Evolutionary conservation across 345 rosid species (phyloP), one percentile per base, ranked within the genome.

Genomic region (Iberis pinnata): DNA sequence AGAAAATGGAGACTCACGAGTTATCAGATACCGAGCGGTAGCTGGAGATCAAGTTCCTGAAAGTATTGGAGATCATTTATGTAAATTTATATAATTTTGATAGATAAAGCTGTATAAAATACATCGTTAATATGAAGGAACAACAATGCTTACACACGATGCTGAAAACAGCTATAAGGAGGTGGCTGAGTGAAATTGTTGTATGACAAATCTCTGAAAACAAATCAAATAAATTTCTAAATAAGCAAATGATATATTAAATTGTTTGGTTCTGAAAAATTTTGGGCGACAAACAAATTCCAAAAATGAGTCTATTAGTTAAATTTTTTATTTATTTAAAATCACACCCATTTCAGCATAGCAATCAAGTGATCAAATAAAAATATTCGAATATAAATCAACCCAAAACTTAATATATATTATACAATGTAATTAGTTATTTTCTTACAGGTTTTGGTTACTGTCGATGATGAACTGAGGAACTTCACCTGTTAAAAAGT

Each of bases 141-240:
- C 14, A 35, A 59, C 14, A 54, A 62, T 43, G 46, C 89, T 73
- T 72, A 87, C 95, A 80, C 75, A 6, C 4, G 1, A 2, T 54
- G 38, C 43, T 63, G 70, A 32, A 16, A 57, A 73, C 96, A 90
- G 59, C 79, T 60, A 16, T 4, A 0, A 15, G 38, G 2, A 58
- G 76, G 37, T 39, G 84, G 43, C 19, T 68, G 67, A 0, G 84
- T 78, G 67, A 92, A 92, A 56, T 74, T 92, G 83, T 92, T 92
- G 71, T 82, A 80, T 32, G 98, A 90, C 52, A 86, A 64, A 72
- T 90, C 98, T 4, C 98, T 90, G 81, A n/a, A 48, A 64, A 13
- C n/a, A n/a, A n/a, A n/a, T n/a, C n/a, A n/a, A n/a, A n/a, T n/a
- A n/a, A n/a, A n/a, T n/a, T n/a, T n/a, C n/a, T n/a, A n/a, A n/a